Evolutionary conservation across 1,284 basidiomycete species (phyloP), one percentile per base, ranked within the genome.

Genomic region (Marasmius fiardii): DNA sequence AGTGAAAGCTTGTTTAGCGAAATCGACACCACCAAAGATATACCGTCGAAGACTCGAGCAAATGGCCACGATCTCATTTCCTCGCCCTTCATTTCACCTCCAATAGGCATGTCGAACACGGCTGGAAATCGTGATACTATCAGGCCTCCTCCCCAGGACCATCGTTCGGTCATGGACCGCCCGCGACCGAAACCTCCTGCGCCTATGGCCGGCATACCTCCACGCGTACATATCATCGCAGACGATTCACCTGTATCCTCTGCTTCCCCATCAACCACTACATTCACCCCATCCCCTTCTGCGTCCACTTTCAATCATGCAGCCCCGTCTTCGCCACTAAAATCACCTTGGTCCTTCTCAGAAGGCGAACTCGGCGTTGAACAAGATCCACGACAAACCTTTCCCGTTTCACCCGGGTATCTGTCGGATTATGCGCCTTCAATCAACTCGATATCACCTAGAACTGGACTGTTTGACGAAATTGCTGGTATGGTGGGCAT

Each of bases 401-500:
- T 49, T 26, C 47, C 47, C 4, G 47, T 49, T 5, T 54, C 53
- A 12, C 45, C 47, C 1, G 45, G n/a, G 3, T 49, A 28, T 21
- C 14, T 50, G 33, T 56, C 47, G 20, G 37, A 53, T 28, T 51
- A 43, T 16, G 34, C 50, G 16, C 52, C 47, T 28, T 18, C n/a
- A 14, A 37, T 51, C 33, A 39, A n/a, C 14, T 39, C 48, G n/a
- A 26, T 44, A 8, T 47, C 44, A n/a, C 47, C 49, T 7, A 31
- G 51, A 18, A 35, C 54, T 33, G 48, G 52, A 14, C 48, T 56
- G 14, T 56, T 58, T 41, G 50, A 58, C 20, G 57, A 56, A 31
- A 52, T 58, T 7, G 51, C 49, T 24, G 57, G 52, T 14, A 55
- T 58, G 51, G 53, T 58, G 24, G 57, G 57, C 24, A 47, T 58